Evolutionary conservation across 768 basidiomycete genomes (phyloP).

Genomic region (Coprinopsis marcescibilis): DNA sequence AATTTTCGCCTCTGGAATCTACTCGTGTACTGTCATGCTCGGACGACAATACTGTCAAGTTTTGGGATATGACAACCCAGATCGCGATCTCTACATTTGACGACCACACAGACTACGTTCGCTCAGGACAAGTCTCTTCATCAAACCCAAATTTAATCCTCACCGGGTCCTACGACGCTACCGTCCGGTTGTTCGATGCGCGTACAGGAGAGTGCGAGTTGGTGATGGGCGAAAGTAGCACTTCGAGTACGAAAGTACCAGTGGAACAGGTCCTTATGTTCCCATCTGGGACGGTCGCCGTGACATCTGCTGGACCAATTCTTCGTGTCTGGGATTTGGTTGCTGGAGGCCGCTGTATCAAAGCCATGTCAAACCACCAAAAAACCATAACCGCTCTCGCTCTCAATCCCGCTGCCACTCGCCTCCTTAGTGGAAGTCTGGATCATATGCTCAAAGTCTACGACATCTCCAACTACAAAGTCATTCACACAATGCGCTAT

Average conservation of each 20-base stretch:
- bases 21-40: conserved; percentile 91
- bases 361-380: conserved; percentile 95
- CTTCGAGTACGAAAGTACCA: conserved; percentile 41
- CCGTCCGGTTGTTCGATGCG: conserved; percentile 81
- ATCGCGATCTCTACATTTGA: conserved; percentile 70
- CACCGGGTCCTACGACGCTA: conserved; percentile 93
- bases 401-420: conserved; percentile 68
- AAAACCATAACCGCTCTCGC: conserved; percentile 91
- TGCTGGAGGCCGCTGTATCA: conserved; percentile 81
- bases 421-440: conserved; percentile 83
- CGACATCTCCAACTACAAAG: conserved; percentile 89
- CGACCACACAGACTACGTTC: conserved; percentile 93
- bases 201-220: conserved; percentile 83
- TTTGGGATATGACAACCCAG: conserved; percentile 96
- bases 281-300: conserved; percentile 77
- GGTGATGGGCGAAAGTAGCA: conserved; percentile 52
- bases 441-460: conserved; percentile 99
- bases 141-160: conserved; percentile 80
- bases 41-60: conserved; percentile 88
- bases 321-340: conserved; percentile 94
- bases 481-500: conserved; percentile 98
- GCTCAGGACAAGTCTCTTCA: conserved; percentile 82
- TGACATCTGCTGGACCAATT: conserved; percentile 90
- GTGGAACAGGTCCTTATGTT: conserved; percentile 93
- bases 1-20: conserved; percentile 77